phyloP scores from a whole-genome alignment of 257 asterid species.

The Solanum pinnatisectum region DNA sequence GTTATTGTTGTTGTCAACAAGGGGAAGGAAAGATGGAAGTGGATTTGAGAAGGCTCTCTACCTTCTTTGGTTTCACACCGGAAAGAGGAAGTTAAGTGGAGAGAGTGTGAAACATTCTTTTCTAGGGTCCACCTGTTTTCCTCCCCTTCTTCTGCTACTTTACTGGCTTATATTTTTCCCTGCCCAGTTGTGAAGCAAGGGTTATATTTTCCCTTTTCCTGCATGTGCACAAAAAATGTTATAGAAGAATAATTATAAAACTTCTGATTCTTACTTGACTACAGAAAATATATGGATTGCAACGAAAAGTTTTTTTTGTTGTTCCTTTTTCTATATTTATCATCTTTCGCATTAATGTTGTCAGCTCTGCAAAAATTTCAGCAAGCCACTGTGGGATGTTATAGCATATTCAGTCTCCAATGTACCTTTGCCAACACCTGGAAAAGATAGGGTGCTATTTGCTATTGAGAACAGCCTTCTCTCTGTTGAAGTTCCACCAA shows the following conservation, averaged over 20 bases:
- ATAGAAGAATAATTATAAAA: neutral
- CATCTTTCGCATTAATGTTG: constrained; percentile 14
- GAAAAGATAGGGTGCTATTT: constrained; percentile 78
- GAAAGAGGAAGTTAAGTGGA: neutral
- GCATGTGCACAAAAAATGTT: neutral
- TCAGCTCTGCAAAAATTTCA: constrained; percentile 43
- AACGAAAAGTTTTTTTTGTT: neutral
- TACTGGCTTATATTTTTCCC: neutral
- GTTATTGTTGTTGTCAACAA: neutral
- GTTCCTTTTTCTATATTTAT: neutral
- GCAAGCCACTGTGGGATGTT: constrained; percentile 93
- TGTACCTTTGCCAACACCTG: constrained; percentile 91
- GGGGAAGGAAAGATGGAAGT: neutral
- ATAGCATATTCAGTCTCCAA: constrained; percentile 62
- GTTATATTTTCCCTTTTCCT: neutral
- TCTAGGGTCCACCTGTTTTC: neutral
- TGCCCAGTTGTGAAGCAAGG: neutral
- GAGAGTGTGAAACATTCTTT: neutral
- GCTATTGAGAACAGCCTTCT: constrained; percentile 77
- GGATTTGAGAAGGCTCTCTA: neutral
- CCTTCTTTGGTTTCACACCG: neutral
- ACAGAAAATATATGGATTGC: neutral
- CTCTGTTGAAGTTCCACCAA: constrained; percentile 86
- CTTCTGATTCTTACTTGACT: neutral
- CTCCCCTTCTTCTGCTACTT: neutral